Conservation (phyloP, 257 asterid species). For the Eucommia ulmoides region DNA sequence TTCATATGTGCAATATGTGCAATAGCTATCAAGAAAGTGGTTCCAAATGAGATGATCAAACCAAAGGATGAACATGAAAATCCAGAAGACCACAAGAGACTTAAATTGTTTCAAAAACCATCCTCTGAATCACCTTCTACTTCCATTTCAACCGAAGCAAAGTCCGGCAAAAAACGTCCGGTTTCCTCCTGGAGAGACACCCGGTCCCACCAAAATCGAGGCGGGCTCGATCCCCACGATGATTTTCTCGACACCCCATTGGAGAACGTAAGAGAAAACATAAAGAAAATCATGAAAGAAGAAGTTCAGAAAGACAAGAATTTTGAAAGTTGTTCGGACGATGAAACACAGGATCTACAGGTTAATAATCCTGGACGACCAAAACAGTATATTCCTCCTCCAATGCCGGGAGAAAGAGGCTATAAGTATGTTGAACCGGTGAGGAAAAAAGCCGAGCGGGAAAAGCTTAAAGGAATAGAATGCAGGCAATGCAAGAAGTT, state of each 20-base stretch:
- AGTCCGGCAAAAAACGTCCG: slow-evolving; percentile 44
- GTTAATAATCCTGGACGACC: slow-evolving; percentile 25
- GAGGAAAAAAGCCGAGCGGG: slow-evolving; percentile 71
- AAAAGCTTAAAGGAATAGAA: slow-evolving; percentile 71
- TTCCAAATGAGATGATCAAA: slow-evolving; percentile 24
- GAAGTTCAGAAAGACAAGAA: slow-evolving; percentile 16
- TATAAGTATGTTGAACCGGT: slow-evolving; percentile 80
- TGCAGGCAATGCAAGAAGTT: slow-evolving; percentile 96
- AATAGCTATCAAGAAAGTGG: slow-evolving; percentile 28
- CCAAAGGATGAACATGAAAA: slow-evolving; percentile 22
- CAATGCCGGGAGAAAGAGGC: slow-evolving; percentile 33
- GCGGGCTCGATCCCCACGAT: slow-evolving; percentile 76
- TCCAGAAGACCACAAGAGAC: slow-evolving; percentile 22
- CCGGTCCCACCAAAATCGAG: slow-evolving; percentile 73
- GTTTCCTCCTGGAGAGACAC: slow-evolving; percentile 87
- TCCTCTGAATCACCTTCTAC: slow-evolving; percentile 34
- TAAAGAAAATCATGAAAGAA: slow-evolving; percentile 36
- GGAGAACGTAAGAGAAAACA: slow-evolving; percentile 47
- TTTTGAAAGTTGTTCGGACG: slow-evolving; percentile 42
- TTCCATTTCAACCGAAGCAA: slow-evolving; percentile 24
- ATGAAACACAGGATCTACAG: slow-evolving; percentile 58
- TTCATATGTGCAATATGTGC: too few species aligned
- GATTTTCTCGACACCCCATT: slow-evolving; percentile 90
- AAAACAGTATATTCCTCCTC: slow-evolving; percentile 27
- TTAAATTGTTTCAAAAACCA: slow-evolving; percentile 20